Percentiles rank a stretch among this genome's conserved stretches.
phyloP scores from a whole-genome alignment of 1,284 basidiomycete genomes.

The Rhodotorula sp. region DNA sequence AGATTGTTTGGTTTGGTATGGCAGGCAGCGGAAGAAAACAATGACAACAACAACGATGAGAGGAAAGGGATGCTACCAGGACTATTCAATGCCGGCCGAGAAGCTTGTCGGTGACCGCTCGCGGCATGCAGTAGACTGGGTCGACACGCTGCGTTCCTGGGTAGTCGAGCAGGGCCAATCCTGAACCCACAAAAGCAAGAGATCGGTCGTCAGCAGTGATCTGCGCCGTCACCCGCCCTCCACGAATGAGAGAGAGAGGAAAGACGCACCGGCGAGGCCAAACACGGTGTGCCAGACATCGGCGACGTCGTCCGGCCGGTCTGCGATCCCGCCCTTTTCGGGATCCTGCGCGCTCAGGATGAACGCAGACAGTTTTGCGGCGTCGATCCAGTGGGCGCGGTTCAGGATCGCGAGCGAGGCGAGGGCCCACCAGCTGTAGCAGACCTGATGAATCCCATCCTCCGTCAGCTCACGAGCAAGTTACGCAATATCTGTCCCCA shows the following conservation, averaged over 20 bases:
- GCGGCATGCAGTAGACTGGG: constrained; percentile 96
- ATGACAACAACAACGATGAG: neutral
- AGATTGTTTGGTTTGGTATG: no score
- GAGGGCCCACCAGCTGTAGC: constrained; percentile 97
- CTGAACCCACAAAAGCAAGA: constrained; percentile 51
- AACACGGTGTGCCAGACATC: constrained; percentile 97
- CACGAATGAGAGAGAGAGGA: neutral
- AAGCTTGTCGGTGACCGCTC: constrained; percentile 62
- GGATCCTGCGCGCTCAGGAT: constrained; percentile 86
- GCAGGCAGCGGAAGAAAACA: neutral
- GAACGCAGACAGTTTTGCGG: constrained; percentile 73
- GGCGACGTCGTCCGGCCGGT: constrained; percentile 86
- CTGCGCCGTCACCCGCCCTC: no score
- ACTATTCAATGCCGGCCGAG: neutral
- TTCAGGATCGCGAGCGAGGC: constrained; percentile 81
- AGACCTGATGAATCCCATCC: constrained; percentile 63
- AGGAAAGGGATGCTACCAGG: neutral
- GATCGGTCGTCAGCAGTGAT: no score
- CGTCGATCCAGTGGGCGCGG: constrained; percentile 85
- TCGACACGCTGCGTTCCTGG: constrained; percentile 78
- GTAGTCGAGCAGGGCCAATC: constrained; percentile 85
- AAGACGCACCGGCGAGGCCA: constrained; percentile 72
- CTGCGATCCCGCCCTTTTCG: constrained; percentile 89
- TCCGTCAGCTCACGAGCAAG: neutral
- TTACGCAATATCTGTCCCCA: neutral